Percentiles rank a stretch among this genome's conserved stretches.
phyloP scores from a whole-genome alignment of 2,329 filamentous ascomycete species.

The Pyricularia pennisetigena region DNA sequence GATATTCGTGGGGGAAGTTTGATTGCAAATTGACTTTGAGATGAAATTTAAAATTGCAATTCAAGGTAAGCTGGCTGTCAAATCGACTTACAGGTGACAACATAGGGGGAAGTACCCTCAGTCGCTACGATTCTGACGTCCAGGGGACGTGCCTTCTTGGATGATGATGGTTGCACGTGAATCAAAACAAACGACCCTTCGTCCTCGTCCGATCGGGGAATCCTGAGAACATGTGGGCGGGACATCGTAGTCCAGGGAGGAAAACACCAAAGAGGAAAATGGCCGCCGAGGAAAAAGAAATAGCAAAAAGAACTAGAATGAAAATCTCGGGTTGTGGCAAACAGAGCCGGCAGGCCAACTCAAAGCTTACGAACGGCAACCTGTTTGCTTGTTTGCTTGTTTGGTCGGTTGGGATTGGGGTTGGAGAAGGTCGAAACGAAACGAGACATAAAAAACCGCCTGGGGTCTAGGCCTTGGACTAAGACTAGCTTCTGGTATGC shows the following conservation, averaged over 20 bases:
- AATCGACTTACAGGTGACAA: slow-evolving; percentile 41
- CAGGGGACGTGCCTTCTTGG: slow-evolving; percentile 26
- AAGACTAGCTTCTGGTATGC: not conserved
- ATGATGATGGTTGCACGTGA: slow-evolving; percentile 40
- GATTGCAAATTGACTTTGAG: not conserved
- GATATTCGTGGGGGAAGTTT: not conserved
- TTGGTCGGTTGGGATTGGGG: not conserved
- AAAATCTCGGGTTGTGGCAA: not conserved
- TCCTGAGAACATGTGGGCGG: slow-evolving; percentile 37
- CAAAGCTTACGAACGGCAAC: not conserved
- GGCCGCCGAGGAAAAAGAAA: not conserved
- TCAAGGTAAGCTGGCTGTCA: not conserved
- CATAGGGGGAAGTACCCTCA: slow-evolving; percentile 53
- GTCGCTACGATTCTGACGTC: slow-evolving; percentile 61
- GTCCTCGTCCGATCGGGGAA: slow-evolving; percentile 44
- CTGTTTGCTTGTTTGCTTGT: not conserved
- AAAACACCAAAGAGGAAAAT: not conserved
- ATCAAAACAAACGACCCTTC: slow-evolving; percentile 48
- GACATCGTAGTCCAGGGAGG: not conserved
- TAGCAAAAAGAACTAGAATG: not conserved
- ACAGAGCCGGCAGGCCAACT: not conserved
- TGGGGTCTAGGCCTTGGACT: not conserved
- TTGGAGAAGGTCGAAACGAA: not conserved
- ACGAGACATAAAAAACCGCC: not conserved
- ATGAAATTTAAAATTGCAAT: not conserved